Conservation (phyloP, 2,329 filamentous ascomycete genomes). For the Phaeosphaeriaceae sp. region DNA sequence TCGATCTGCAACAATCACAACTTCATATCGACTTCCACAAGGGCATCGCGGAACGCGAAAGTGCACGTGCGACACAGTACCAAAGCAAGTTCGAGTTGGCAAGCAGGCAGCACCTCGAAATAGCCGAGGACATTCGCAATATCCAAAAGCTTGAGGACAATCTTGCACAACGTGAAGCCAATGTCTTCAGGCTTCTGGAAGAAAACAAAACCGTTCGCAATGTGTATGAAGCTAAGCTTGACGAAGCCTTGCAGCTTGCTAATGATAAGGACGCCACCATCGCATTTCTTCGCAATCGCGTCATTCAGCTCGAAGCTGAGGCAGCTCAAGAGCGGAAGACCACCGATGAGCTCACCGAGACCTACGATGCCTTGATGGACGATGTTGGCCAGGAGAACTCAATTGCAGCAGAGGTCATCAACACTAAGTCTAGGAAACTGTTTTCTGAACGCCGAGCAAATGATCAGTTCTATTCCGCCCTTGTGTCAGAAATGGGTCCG, state of each 20-base stretch:
- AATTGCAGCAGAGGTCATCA: background rate
- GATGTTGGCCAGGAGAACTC: slow-evolving; percentile 9
- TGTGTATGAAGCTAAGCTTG: slow-evolving; percentile 8
- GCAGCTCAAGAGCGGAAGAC: background rate
- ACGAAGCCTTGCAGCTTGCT: slow-evolving; percentile 7
- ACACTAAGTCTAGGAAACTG: slow-evolving; percentile 2
- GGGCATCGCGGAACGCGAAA: slow-evolving; percentile 10
- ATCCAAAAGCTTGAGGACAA: slow-evolving; percentile 18
- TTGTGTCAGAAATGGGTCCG: slow-evolving; percentile 19
- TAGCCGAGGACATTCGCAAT: slow-evolving; percentile 8
- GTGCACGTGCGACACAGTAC: slow-evolving; percentile 19
- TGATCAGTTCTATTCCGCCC: slow-evolving; percentile 13
- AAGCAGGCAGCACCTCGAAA: slow-evolving; percentile 6
- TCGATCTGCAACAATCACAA: slow-evolving; percentile 26
- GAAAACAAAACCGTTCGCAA: slow-evolving; percentile 18
- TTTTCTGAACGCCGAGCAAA: background rate
- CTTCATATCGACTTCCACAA: slow-evolving; percentile 20
- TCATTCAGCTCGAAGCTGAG: background rate
- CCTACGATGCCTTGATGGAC: slow-evolving; percentile 14
- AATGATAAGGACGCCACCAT: slow-evolving; percentile 11
- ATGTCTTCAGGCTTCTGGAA: slow-evolving; percentile 15
- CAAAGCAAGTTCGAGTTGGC: slow-evolving; percentile 13
- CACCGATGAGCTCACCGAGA: slow-evolving; percentile 13
- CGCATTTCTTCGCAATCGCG: background rate
- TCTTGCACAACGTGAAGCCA: slow-evolving; percentile 9